Evolutionary conservation across 2,329 filamentous ascomycete genomes (phyloP).

Genomic region (Cladosporium sp.): DNA sequence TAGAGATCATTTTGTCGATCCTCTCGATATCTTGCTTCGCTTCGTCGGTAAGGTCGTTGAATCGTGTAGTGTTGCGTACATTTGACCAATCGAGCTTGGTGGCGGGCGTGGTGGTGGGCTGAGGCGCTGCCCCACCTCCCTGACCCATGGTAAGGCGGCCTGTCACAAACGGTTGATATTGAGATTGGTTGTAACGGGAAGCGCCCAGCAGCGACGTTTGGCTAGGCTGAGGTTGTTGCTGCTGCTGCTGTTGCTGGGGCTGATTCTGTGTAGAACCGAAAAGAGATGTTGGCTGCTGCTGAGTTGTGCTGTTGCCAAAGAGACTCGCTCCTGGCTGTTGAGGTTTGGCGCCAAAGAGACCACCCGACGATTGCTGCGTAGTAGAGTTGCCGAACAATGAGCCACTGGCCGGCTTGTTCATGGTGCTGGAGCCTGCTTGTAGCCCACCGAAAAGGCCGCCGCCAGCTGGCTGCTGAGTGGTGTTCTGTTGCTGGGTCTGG

Average conservation of each 20-base stretch:
- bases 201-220: conserved; percentile 22
- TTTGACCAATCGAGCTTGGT: conserved; percentile 73
- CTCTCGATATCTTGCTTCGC: conserved; percentile 71
- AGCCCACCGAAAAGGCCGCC: conserved; percentile 17
- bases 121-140: conserved; percentile 32
- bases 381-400: conserved; percentile 25
- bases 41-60: conserved; percentile 79
- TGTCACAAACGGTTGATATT: conserved; percentile 24
- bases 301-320: conserved; percentile 4
- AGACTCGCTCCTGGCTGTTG: conserved; percentile 7
- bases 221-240: conserved; percentile 26
- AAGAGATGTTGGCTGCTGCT: conserved; percentile 4
- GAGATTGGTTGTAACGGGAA: conserved; percentile 19
- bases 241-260: conserved; percentile 16
- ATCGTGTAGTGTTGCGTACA: conserved; percentile 80
- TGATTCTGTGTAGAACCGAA: conserved; percentile 19
- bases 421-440: conserved; percentile 9
- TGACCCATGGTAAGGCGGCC: conserved; percentile 42
- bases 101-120: conserved; percentile 48
- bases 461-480: conserved; percentile 13
- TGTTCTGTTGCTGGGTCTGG: conserved; percentile 5
- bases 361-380: conserved; percentile 14
- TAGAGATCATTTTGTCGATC: conserved; percentile 73
- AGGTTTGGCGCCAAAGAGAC: conserved; percentile 11
- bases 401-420: not conserved